Evolutionary conservation across 441 rosid species (phyloP), one percentile per base, ranked within the genome.

Genomic region (Pelargonium myrrhifolium): DNA sequence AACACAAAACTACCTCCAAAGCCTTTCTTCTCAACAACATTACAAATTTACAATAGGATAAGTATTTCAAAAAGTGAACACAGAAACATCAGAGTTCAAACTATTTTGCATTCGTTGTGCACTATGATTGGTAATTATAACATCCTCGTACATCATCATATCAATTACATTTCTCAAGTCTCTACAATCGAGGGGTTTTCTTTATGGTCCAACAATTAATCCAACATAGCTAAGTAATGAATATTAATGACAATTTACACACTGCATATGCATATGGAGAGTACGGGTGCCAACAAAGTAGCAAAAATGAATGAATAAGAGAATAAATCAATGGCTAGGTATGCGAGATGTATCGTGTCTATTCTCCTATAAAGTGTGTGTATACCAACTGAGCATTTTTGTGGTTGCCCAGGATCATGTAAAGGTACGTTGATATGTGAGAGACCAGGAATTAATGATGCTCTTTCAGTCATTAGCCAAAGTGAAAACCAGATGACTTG

Each of bases 401-500:
- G 59, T 35, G 17, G 72, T 24, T 31, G 60, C 63, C 56, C 58
- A 64, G 55, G 26, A 68, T 53, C 42, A 26, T 71, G 37, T 20
- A 69, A 35, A 10, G 42, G 68, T 47, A n/a, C n/a, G 45, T 43
- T 49, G 72, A 20, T 53, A 18, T 17, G 10, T 53, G 22, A 53
- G 22, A 53, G n/a, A n/a, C 60, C 60, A 65, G 22, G 67, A 37
- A 68, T 63, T 35, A 68, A 31, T 20, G 58, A 28, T 37, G 63
- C 69, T 60, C 15, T 6, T 55, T 43, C 66, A 21, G 60, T 58
- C 56, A 55, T 76, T 78, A 88, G 62, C 96, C 99, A 74, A 87
- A 80, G 79, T 93, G 97, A 76, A 89, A 90, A 65, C 96, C 96
- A 2, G 94, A 71, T 0, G 96, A 89, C 75, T 68, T 66, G 74